Evolutionary conservation across 225 moss, liverwort and hornwort genomes (phyloP), one percentile per base, ranked within the genome.

Genomic region (Marchantia paleacea): DNA sequence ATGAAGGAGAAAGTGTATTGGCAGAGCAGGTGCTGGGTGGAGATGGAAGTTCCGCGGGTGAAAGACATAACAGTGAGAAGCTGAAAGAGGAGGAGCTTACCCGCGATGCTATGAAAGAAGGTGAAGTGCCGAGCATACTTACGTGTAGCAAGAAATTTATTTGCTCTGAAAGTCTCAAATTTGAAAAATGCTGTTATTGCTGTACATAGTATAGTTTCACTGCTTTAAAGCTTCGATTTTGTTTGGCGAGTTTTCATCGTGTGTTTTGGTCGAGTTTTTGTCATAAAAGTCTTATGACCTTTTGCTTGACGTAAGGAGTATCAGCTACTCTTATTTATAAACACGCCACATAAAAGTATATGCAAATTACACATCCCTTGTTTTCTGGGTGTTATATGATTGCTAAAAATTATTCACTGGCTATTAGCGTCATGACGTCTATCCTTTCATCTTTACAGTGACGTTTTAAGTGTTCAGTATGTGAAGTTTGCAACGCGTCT

Each of bases 1-100:
- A 99, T 51, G 93, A 95, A 84, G 95, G 99, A 76, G 99, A 99
- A 87, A 85, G 83, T 72, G 91, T 95, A 72, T 84, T 94, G 81
- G 89, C 91, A 75, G 92, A 81, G 83, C 90, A 87, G 80, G 89
- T 89, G 61, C 87, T 63, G 60, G 79, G 73, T 13, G 69, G 58
- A 78, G 67, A 57, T 30, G 72, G 70, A 67, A 58, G 52, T 24
- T 75, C 83, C 73, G 92, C 85, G 72, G 85, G 78, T 73, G 86
- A 86, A 85, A 86, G 80, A 75, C 86, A 79, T 52, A 74, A 80
- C 79, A 84, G 54, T 80, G 75, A 79, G 78, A 84, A 49, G 75
- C 76, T 85, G 86, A 86, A 83, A 85, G 91, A 84, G 75, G 80
- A 79, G 75, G 80, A 79, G 78, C 85, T 62, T 67, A 79, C 55